Percentiles rank a stretch among this genome's conserved stretches.
Evolutionary conservation across 192 early-diverging fungal species (phyloP).

Genomic region (Mortierella antarctica): DNA sequence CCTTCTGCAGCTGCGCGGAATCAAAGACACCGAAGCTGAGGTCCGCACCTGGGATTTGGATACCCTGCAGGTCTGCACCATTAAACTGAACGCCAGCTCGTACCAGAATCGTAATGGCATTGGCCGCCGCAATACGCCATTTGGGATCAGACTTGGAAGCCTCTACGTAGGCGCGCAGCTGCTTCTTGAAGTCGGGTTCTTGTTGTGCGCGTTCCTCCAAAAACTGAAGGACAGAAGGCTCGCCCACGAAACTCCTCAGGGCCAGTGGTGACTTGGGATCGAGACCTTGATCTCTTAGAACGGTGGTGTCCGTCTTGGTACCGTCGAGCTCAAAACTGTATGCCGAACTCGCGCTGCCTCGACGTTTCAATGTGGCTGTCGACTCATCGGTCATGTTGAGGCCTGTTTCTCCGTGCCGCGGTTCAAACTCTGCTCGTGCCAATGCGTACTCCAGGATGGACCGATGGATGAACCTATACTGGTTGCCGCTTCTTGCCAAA

Average conservation of each 20-base stretch:
- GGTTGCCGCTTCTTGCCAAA: background rate
- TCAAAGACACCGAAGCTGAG: slow-evolving; percentile 14
- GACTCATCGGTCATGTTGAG: too few species aligned
- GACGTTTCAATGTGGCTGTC: too few species aligned
- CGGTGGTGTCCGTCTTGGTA: too few species aligned
- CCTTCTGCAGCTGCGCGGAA: background rate
- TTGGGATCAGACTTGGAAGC: slow-evolving; percentile 6
- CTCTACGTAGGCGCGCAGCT: slow-evolving; percentile 3
- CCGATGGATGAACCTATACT: background rate
- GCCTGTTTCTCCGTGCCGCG: background rate
- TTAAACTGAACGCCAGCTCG: slow-evolving; percentile 6
- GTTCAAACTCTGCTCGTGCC: slow-evolving; percentile 4
- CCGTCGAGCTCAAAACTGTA: too few species aligned
- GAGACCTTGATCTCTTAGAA: background rate
- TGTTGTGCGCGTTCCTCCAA: slow-evolving; percentile 6
- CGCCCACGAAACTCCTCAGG: background rate
- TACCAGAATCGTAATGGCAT: slow-evolving; percentile 28
- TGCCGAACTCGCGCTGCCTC: too few species aligned
- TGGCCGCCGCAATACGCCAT: slow-evolving; percentile 16
- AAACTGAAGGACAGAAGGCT: slow-evolving; percentile 17
- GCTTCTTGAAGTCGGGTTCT: slow-evolving; percentile 1
- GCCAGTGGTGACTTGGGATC: background rate
- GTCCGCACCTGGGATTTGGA: slow-evolving; percentile 7
- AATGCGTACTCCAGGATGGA: background rate
- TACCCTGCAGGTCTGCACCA: background rate